Evolutionary conservation across 305 asterid genomes (phyloP).

Genomic region (Ilex paraguariensis): DNA sequence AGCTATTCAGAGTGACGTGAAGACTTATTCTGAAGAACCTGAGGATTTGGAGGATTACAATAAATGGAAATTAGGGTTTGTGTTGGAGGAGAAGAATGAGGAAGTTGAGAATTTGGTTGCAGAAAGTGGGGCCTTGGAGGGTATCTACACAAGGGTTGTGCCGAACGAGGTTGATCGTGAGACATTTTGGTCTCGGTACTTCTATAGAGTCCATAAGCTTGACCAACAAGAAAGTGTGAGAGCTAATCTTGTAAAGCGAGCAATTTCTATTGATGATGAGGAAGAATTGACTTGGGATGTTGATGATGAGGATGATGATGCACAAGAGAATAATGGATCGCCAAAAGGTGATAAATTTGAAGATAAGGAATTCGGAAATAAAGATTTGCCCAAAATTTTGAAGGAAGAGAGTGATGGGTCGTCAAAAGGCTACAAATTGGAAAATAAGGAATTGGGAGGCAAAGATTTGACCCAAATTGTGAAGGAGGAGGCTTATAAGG

Average conservation of each 20-base stretch:
- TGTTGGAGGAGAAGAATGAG: constrained; percentile 31
- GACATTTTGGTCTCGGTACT: constrained; percentile 75
- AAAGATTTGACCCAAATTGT: constrained; percentile 7
- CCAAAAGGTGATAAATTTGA: constrained; percentile 20
- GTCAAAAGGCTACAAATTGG: constrained; percentile 21
- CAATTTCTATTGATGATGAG: constrained; percentile 59
- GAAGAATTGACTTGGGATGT: constrained; percentile 87
- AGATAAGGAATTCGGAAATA: constrained; percentile 17
- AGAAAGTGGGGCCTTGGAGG: constrained; percentile 54
- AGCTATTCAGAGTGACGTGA: constrained; percentile 48
- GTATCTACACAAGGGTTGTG: constrained; percentile 38
- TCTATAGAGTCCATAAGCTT: constrained; percentile 72
- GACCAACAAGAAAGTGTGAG: constrained; percentile 72
- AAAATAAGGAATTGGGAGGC: constrained; percentile 17
- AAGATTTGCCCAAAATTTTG: not conserved
- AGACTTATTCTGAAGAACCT: constrained; percentile 59
- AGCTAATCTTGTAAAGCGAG: constrained; percentile 72
- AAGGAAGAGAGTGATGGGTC: constrained; percentile 8
- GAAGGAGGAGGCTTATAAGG: constrained; percentile 11
- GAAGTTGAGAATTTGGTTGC: constrained; percentile 55
- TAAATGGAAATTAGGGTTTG: constrained; percentile 56
- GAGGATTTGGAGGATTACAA: constrained; percentile 67
- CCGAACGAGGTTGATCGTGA: constrained; percentile 58
- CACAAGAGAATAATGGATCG: constrained; percentile 9
- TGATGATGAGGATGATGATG: constrained; percentile 56